Evolutionary conservation across 345 rosid genomes (phyloP), one percentile per base, ranked within the genome.

Genomic region (Syzygium jambos): DNA sequence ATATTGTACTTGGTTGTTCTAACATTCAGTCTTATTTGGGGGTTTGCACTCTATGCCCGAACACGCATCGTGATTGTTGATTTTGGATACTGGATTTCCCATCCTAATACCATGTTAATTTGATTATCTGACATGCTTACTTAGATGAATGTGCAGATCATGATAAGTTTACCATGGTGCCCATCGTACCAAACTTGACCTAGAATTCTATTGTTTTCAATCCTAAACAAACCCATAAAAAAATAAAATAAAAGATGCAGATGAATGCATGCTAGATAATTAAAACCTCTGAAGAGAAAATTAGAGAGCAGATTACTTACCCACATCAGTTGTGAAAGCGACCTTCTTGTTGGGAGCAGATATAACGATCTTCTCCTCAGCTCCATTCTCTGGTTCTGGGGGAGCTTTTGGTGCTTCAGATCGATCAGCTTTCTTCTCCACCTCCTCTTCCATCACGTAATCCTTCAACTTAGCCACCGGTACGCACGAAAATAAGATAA

Each of bases 361-460:
- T 38, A 73, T 38, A 41, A 41, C 43, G 61, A 56, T 78, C 52
- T 78, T 78, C 57, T 78, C 85, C 63, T 87, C 52, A 38, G 51
- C 38, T 54, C 23, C 41, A 23, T 53, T 52, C 12, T 29, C 87
- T 21, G 41, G n/a, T 23, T 77, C 46, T 11, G 85, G 85, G 25
- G 53, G 85, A 17, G 65, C 38, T 16, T 41, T 41, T 2, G 51
- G 68, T 59, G 21, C 87, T 49, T 87, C 92, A 4, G 78, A 59
- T 59, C 52, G 77, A 17, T 78, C 78, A 59, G 77, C 84, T 84
- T 85, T 88, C 84, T 51, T 84, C 85, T 88, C 59, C 51, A 86
- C 91, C 86, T 89, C 90, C 85, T 90, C 92, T 19, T 85, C 93
- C 94, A 92, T 90, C 46, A 90, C 87, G 86, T 83, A 88, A 21